phyloP scores from a whole-genome alignment of 2,329 filamentous ascomycete genomes.

The Verticillium klebahnii region DNA sequence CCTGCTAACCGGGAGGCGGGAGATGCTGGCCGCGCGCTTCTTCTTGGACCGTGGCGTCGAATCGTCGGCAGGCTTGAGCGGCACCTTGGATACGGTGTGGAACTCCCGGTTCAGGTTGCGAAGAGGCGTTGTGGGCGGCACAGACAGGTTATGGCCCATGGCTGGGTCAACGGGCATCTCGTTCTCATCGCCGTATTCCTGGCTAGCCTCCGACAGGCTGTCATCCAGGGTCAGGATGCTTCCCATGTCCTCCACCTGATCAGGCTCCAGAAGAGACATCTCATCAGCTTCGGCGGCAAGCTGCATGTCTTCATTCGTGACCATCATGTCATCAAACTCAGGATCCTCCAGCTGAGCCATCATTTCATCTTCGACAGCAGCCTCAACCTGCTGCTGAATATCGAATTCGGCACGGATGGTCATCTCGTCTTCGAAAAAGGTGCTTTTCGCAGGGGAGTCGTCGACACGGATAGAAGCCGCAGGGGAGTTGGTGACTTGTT shows the following conservation, averaged over 20 bases:
- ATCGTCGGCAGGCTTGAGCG: slow-evolving; percentile 64
- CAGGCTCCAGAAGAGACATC: slow-evolving; percentile 50
- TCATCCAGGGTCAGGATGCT: slow-evolving; percentile 34
- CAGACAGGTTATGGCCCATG: slow-evolving; percentile 23
- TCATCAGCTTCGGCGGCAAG: slow-evolving; percentile 55
- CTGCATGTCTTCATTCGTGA: slow-evolving; percentile 52
- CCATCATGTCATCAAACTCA: slow-evolving; percentile 39
- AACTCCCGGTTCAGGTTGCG: slow-evolving; percentile 50
- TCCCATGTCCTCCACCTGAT: slow-evolving; percentile 29
- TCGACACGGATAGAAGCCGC: slow-evolving; percentile 22
- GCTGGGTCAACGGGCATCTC: slow-evolving; percentile 50
- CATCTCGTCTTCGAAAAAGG: slow-evolving; percentile 62
- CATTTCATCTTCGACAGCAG: slow-evolving; percentile 29
- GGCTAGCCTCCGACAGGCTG: slow-evolving; percentile 54
- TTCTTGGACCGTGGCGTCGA: slow-evolving; percentile 43
- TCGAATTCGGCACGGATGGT: slow-evolving; percentile 30
- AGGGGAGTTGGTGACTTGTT: slow-evolving; percentile 11
- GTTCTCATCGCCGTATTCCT: slow-evolving; percentile 66
- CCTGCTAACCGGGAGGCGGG: slow-evolving; percentile 39
- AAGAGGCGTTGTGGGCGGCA: slow-evolving; percentile 51
- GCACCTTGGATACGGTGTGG: slow-evolving; percentile 73
- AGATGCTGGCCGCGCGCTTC: slow-evolving; percentile 46
- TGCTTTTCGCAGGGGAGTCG: slow-evolving; percentile 36
- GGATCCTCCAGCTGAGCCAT: slow-evolving; percentile 20
- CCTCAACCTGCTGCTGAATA: slow-evolving; percentile 24